Base-by-base conservation (phyloP, 108 stramenopile genomes). In the Conticribra weissflogii region DNA sequence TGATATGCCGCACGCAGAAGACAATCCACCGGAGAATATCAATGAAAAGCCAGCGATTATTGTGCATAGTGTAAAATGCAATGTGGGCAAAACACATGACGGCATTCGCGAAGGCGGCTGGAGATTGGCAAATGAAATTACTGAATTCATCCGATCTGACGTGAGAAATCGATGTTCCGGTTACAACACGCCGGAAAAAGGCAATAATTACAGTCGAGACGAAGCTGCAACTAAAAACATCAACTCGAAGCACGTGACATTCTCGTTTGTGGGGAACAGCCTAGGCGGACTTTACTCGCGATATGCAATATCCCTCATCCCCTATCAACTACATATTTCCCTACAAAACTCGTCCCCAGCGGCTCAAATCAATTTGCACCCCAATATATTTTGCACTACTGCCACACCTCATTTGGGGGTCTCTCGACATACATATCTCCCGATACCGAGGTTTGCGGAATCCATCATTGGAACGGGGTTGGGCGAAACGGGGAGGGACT, bases 321-420 rank as follows among this genome's bases (percentile, higher is more conserved):
- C 80, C 8, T 71, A 63, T 7, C 63, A 71, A 72, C 23, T 79
- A 16, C 76, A 78, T 50, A 59, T 93, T 45, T 59, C 77, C 17
- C 58, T 66, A 52, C 61, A 62, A 31, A 41, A 52, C 23, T 74
- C 53, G 58, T 18, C 45, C 3, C 33, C 28, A 24, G 19, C 46
- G 33, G 22, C 45, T 27, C 56, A 9, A 22, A 57, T 82, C 33
- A 41, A 74, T 17, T 66, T 93, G 0, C 79, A 83, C 45, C 74
- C 88, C 9, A 90, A 91, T 52, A 66, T 86, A 8, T 95, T 95
- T 54, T 90, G 87, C 60, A 95, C 94, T 32, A 95, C 94, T 9
- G 94, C 94, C 18, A 88, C 91, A 25, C 94, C 94, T 15, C 90
- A 95, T 45, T 71, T 95, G 63, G 93, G 93, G 0, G 79, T 91